Evolutionary conservation across 225 moss, liverwort and hornwort genomes (phyloP).

Genomic region (Bryoerythrophyllum caledonicum): DNA sequence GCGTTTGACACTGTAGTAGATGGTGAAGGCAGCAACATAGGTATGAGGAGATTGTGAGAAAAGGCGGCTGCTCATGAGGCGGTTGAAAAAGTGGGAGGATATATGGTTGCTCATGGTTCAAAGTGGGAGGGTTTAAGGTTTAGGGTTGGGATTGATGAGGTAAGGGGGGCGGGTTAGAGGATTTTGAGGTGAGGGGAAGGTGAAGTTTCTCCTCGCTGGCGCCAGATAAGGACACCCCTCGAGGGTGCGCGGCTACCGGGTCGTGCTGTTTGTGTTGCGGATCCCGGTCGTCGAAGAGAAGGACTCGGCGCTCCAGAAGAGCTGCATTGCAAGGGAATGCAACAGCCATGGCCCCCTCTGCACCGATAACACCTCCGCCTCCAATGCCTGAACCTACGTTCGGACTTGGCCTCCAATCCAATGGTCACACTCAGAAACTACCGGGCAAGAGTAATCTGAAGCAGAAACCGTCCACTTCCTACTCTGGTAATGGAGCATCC

Average conservation of each 20-base stretch:
- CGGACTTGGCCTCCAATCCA: slow-evolving; percentile 43
- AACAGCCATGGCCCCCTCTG: slow-evolving; percentile 79
- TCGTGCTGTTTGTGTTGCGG: slow-evolving; percentile 61
- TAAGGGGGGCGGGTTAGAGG: slow-evolving; percentile 27
- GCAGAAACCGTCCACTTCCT: slow-evolving; percentile 62
- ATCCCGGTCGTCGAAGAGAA: slow-evolving; percentile 33
- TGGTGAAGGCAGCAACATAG: background rate
- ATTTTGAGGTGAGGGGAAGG: slow-evolving; percentile 29
- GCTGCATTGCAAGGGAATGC: slow-evolving; percentile 45
- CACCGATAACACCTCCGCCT: slow-evolving; percentile 71
- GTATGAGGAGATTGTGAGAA: slow-evolving; percentile 8
- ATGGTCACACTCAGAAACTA: slow-evolving; percentile 71
- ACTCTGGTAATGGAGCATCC: slow-evolving; percentile 37
- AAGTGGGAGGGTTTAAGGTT: slow-evolving; percentile 22
- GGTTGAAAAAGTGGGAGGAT: no score
- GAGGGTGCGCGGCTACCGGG: slow-evolving; percentile 63
- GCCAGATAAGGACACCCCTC: slow-evolving; percentile 85
- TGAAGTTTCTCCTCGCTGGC: slow-evolving; percentile 81
- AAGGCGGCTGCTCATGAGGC: background rate
- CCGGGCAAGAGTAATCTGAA: slow-evolving; percentile 89
- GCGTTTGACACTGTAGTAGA: background rate
- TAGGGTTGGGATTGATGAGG: slow-evolving; percentile 9
- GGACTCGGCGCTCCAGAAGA: slow-evolving; percentile 44
- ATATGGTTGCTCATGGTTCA: slow-evolving; percentile 2
- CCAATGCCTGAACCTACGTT: slow-evolving; percentile 61